Evolutionary conservation across 2,329 filamentous ascomycete genomes (phyloP), one percentile per base, ranked within the genome.

Genomic region (Aschersonia sp.): DNA sequence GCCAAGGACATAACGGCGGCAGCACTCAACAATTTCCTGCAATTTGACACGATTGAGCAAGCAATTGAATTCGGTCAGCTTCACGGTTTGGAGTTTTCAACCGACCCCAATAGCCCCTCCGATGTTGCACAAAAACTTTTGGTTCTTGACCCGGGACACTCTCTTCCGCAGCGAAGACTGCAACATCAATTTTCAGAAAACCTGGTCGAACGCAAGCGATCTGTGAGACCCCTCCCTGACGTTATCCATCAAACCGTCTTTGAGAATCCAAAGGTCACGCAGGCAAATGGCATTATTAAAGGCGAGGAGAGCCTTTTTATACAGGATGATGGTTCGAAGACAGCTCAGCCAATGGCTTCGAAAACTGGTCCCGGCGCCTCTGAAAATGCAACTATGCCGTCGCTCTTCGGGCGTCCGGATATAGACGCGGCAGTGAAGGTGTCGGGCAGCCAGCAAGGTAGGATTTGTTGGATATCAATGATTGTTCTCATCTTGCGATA

Each of bases 11-110:
- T 82, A 44, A 81, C 77, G 1, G 70, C 77, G 0, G 60, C 66
- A 0, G 70, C 70, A 4, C 61, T 83, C 30, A 80, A 80, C 55
- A 64, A 62, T 6, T 74, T 76, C 51, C 65, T 84, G n/a, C 69
- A 71, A 12, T 89, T 87, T 53, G 85, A 87, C 52, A 78, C 75
- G 0, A 73, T 82, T 48, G 64, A 75, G 32, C 79, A 88, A 50
- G 82, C 85, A 6, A 69, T 84, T 12, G 69, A 73, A 1, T 82
- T 87, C 60, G 78, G 78, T 0, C 71, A 77, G 54, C 62, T 72
- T n/a, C 75, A 80, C 49, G 70, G 69, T 6, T 65, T 82, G 31
- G 63, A 69, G 29, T 80, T 82, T 47, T 63, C 70, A 1, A 51
- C 60, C 32, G 61, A 62, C 31, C 57, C 60, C 5, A 56, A 63